Evolutionary conservation across 441 rosid species (phyloP).

Genomic region (Bocquillonia castaneifolia): DNA sequence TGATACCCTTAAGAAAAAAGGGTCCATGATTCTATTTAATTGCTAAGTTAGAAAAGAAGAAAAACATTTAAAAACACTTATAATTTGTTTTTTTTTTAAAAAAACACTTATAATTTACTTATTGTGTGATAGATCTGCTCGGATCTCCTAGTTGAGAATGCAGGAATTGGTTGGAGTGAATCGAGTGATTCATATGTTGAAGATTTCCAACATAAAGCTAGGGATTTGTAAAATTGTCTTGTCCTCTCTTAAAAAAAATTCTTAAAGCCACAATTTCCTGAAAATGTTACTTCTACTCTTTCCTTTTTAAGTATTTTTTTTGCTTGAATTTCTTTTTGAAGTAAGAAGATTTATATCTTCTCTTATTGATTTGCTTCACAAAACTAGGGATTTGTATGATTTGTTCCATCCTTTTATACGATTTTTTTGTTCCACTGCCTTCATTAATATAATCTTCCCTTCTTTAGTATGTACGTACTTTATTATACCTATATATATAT

Average conservation of each 20-base stretch:
- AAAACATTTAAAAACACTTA: too few relatives aligned
- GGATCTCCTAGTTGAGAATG: neutral
- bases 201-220: slow-evolving; percentile 15
- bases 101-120: too few relatives aligned
- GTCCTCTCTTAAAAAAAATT: neutral
- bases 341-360: neutral
- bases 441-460: neutral
- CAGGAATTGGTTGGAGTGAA: slow-evolving; percentile 15
- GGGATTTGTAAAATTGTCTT: slow-evolving; percentile 23
- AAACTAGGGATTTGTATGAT: slow-evolving; percentile 21
- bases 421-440: slow-evolving; percentile 11
- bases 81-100: too few relatives aligned
- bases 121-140: neutral
- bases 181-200: neutral
- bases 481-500: too few relatives aligned
- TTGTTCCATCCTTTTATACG: slow-evolving; percentile 9
- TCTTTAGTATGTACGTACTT: neutral
- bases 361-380: slow-evolving; percentile 5
- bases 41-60: too few relatives aligned
- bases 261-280: neutral
- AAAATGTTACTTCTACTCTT: neutral
- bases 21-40: too few relatives aligned
- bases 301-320: neutral
- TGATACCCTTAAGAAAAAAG: too few relatives aligned
- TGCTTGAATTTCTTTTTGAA: too few relatives aligned